Base-by-base conservation (phyloP, 768 basidiomycete species). In the Sporobolomyces phaffii region DNA sequence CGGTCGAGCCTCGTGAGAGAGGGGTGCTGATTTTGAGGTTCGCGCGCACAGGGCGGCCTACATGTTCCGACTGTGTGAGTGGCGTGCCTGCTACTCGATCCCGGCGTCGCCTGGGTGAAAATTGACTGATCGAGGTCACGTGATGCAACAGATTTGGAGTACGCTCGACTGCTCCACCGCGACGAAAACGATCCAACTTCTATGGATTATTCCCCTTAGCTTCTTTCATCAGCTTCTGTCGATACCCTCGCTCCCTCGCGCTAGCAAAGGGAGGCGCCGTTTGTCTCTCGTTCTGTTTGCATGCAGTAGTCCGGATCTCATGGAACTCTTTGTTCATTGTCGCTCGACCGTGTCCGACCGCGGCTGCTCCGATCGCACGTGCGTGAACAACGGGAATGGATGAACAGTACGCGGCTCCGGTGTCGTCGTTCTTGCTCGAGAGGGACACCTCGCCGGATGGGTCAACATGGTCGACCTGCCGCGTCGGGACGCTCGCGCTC, bases 11-110 rank as follows among this genome's bases (percentile, higher is more conserved):
- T n/a, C n/a, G n/a, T n/a, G 54, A 28, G 54, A 36, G 15, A 40
- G 3, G 17, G 26, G 41, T 33, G 2, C 24, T 24, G 18, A 7
- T 18, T 3, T 5, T 28, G 36, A 17, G 11, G 22, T 24, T 20
- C 41, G n/a, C n/a, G n/a, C n/a, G n/a, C n/a, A n/a, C n/a, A 65
- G 64, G 64, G 73, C 66, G n/a, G 65, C 70, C 7, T 72, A 72
- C 38, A 41, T 65, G 53, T 72, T 68, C 36, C 54, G 70, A 34
- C 60, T 75, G 4, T 59, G 64, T 71, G 31, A 28, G 70, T n/a
- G n/a, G n/a, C n/a, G n/a, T n/a, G n/a, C n/a, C n/a, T n/a, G n/a
- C n/a, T n/a, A n/a, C n/a, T n/a, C n/a, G n/a, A n/a, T n/a, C n/a
- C 28, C 2, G 7, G 10, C 5, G 24, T 10, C 38, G 1, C 36